These are phyloP conservation scores for Trichosanthes truncata DNA, from an alignment of 306 rosid genomes.

Conservation along the genomic window DNA sequence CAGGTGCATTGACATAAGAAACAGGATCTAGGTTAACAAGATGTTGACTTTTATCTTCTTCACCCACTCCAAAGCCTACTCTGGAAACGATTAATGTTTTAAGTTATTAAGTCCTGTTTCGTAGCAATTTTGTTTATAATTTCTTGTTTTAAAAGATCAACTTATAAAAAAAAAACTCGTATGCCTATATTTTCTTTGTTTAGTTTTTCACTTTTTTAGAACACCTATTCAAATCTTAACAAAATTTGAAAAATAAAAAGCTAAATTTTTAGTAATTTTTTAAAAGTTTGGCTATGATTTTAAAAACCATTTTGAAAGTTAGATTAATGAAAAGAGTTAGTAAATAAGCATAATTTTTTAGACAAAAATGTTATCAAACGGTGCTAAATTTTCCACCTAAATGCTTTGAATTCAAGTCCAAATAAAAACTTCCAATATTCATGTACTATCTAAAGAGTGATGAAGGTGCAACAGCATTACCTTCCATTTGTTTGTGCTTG, in stretches of 20 bases:
- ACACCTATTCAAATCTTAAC: neutral
- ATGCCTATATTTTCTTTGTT: too few species aligned
- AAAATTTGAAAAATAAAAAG: neutral
- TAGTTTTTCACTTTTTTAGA: neutral
- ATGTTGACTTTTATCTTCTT: neutral
- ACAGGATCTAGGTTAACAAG: neutral
- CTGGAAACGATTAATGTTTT: too few species aligned
- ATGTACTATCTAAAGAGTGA: neutral
- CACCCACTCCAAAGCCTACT: too few species aligned
- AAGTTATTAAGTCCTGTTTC: too few species aligned
- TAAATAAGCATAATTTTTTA: too few species aligned
- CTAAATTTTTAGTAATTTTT: too few species aligned
- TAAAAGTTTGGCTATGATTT: neutral
- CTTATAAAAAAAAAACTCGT: too few species aligned
- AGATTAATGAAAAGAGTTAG: neutral
- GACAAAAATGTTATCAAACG: too few species aligned
- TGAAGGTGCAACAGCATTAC: neutral
- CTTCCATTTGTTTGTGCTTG: neutral
- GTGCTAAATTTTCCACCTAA: too few species aligned
- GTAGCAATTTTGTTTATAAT: too few species aligned
- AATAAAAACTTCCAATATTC: neutral
- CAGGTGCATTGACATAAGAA: neutral
- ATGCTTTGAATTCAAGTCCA: neutral
- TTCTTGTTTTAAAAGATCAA: too few species aligned
- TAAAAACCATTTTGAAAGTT: neutral